These are phyloP conservation scores for Tricholoma terreum DNA, from an alignment of 768 basidiomycete species.

Conservation along the genomic window DNA sequence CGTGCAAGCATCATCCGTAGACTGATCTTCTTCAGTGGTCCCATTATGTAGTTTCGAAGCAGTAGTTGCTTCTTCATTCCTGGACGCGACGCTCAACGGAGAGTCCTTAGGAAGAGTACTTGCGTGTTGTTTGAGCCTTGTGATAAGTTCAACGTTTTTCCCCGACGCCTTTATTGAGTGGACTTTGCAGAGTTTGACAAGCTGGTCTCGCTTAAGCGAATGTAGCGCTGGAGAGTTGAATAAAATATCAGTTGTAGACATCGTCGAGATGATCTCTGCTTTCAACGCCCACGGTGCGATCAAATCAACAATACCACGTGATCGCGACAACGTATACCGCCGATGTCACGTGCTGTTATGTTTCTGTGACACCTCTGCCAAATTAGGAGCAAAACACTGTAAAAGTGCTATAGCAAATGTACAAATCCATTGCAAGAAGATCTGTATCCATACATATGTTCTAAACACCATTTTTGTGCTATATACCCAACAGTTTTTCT, in stretches of 20 bases:
- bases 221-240: conserved; percentile 84
- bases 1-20: conserved; percentile 11
- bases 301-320: too few species aligned
- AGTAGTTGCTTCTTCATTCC: conserved; percentile 39
- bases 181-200: conserved; percentile 81
- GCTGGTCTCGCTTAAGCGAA: conserved; percentile 81
- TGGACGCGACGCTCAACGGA: conserved; percentile 52
- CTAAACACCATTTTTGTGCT: too few species aligned
- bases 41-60: conserved; percentile 26
- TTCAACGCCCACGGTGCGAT: too few species aligned
- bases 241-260: conserved; percentile 74
- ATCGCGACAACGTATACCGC: too few species aligned
- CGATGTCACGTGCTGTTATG: too few species aligned
- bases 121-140: conserved; percentile 66
- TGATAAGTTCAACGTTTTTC: conserved; percentile 74
- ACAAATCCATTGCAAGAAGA: too few species aligned
- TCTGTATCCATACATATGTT: too few species aligned
- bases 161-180: conserved; percentile 78
- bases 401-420: too few species aligned
- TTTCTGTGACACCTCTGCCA: too few species aligned
- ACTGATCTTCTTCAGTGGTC: conserved; percentile 24
- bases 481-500: too few species aligned
- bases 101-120: conserved; percentile 55
- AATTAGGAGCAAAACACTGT: too few species aligned
- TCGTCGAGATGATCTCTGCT: conserved; percentile 16